These are phyloP conservation scores for Neurospora discreta DNA, from an alignment of 495 filamentous ascomycete genomes.

Conservation along the genomic window DNA sequence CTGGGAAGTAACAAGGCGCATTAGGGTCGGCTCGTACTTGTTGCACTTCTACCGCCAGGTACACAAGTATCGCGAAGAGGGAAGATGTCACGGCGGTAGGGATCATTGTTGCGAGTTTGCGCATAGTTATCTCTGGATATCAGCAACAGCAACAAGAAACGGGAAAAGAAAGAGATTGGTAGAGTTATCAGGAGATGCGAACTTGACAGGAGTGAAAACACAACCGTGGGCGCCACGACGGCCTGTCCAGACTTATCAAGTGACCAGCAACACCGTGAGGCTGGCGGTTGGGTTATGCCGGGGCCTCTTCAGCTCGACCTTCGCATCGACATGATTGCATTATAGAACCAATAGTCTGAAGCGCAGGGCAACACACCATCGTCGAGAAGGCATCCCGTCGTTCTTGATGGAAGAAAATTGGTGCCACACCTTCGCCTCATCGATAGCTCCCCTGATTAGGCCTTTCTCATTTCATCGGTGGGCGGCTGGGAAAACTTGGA, in stretches of 20 bases:
- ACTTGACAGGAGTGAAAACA: not conserved
- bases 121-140: not conserved
- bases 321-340: not conserved
- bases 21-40: slow-evolving; percentile 1
- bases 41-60: not conserved
- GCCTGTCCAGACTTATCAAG: not conserved
- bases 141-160: not conserved
- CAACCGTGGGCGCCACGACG: not conserved
- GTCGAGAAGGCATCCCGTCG: not conserved
- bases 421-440: not conserved
- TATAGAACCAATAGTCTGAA: not conserved
- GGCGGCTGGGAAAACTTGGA: not conserved
- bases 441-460: not conserved
- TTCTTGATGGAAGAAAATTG: not conserved
- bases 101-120: not conserved
- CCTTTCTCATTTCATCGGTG: not conserved
- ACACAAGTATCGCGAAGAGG: not conserved
- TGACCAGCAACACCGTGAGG: not conserved
- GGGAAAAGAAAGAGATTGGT: not conserved
- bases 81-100: not conserved
- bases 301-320: not conserved
- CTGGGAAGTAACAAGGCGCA: slow-evolving; percentile 23
- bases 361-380: not conserved
- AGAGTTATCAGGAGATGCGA: not conserved
- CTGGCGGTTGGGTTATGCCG: not conserved